Percentiles rank a stretch among this genome's conserved stretches.
These are phyloP conservation scores for Xylaria acuta DNA, from an alignment of 495 filamentous ascomycete genomes.

Conservation along the genomic window DNA sequence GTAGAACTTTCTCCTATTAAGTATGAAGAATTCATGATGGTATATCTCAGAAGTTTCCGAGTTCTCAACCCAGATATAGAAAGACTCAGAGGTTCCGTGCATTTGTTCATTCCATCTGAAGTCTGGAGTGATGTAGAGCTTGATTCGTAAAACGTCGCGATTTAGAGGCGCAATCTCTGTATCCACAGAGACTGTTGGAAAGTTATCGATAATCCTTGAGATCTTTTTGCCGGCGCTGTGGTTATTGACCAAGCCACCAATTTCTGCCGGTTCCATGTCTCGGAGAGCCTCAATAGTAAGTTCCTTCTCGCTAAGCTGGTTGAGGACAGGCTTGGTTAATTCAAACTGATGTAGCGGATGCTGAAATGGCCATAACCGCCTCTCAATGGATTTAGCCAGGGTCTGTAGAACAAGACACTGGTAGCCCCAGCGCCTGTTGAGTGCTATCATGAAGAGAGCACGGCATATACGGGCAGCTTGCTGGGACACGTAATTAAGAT, in stretches of 20 bases:
- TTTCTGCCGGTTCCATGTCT: slow-evolving; percentile 91
- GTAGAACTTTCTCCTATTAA: slow-evolving; percentile 84
- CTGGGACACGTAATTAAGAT: slow-evolving; percentile 93
- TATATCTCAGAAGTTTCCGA: slow-evolving; percentile 98
- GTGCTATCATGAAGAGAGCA: slow-evolving; percentile 94
- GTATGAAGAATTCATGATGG: slow-evolving; percentile 95
- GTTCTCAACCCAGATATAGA: slow-evolving; percentile 99
- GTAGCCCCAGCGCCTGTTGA: slow-evolving; percentile 93
- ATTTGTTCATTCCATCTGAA: slow-evolving; percentile 97
- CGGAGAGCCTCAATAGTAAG: slow-evolving; percentile 79
- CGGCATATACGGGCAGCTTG: slow-evolving; percentile 94
- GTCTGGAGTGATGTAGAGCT: slow-evolving; percentile 82
- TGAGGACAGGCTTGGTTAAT: slow-evolving; percentile 79
- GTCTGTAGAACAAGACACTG: slow-evolving; percentile 89
- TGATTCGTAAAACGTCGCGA: slow-evolving; percentile 87
- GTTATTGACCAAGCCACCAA: slow-evolving; percentile 92
- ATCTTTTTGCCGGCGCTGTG: slow-evolving; percentile 82
- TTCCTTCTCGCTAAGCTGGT: slow-evolving; percentile 79
- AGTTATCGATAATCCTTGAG: slow-evolving; percentile 81
- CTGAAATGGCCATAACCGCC: slow-evolving; percentile 90
- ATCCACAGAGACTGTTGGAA: slow-evolving; percentile 89
- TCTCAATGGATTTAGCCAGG: slow-evolving; percentile 95
- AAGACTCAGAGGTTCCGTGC: slow-evolving; percentile 92
- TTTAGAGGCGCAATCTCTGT: slow-evolving; percentile 96
- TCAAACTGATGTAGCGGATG: slow-evolving; percentile 97